These are phyloP conservation scores for Podaxis sp. DNA, from an alignment of 768 basidiomycete genomes.

Conservation along the genomic window DNA sequence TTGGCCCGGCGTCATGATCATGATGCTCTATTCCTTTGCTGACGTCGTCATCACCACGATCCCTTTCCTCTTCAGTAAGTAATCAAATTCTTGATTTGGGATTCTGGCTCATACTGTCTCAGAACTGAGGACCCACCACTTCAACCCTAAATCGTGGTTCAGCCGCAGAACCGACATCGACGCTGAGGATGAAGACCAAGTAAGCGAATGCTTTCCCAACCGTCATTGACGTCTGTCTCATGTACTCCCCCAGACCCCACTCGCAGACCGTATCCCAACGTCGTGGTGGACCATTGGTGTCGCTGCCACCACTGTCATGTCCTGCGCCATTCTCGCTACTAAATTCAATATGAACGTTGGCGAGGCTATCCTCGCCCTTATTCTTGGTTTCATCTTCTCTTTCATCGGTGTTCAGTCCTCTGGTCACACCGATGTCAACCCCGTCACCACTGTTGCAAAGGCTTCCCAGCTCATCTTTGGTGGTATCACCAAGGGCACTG, in stretches of 20 bases:
- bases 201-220: conserved; percentile 2
- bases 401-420: conserved; percentile 66
- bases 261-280: conserved; percentile 53
- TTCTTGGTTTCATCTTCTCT: conserved; percentile 65
- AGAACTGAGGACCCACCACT: conserved; percentile 21
- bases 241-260: conserved; percentile 34
- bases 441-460: conserved; percentile 59
- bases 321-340: conserved; percentile 51
- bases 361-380: conserved; percentile 53
- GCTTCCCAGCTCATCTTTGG: conserved; percentile 68
- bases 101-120: conserved; percentile 3
- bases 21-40: conserved; percentile 60
- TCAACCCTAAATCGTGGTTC: conserved; percentile 33
- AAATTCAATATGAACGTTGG: conserved; percentile 59
- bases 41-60: conserved; percentile 45
- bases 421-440: conserved; percentile 63
- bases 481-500: conserved; percentile 52
- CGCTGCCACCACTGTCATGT: conserved; percentile 46
- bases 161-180: conserved; percentile 26
- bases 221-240: background rate
- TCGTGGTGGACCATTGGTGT: conserved; percentile 57
- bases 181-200: conserved; percentile 48
- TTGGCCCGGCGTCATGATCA: conserved; percentile 63
- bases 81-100: background rate
- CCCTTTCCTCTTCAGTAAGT: conserved; percentile 34